Base-by-base conservation (phyloP, 495 filamentous ascomycete genomes). In the Elaphomyces granulatus region DNA sequence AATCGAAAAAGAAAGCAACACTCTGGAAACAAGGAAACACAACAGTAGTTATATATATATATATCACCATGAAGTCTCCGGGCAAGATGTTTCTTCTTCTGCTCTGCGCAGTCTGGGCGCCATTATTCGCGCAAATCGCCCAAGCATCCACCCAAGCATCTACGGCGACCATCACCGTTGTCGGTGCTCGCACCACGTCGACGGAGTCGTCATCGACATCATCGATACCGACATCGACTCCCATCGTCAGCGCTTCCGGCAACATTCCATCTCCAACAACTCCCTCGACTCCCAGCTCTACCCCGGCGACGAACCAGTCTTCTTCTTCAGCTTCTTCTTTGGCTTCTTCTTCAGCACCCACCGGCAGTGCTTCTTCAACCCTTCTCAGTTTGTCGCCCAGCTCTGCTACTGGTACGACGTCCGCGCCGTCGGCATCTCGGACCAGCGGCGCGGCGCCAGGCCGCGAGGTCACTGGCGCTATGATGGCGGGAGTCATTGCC, bases 31-130 rank as follows among this genome's bases (percentile, higher is more conserved):
- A 48, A 21, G 43, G 16, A 34, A 44, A 37, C 28, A 28, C 18
- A 41, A 38, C 20, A 36, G n/a, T n/a, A n/a, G n/a, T n/a, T n/a
- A n/a, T n/a, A n/a, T n/a, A n/a, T n/a, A n/a, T n/a, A n/a, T n/a
- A n/a, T n/a, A n/a, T n/a, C n/a, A n/a, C n/a, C n/a, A 2, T 33
- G 44, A 41, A 15, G 46, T 37, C 31, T 46, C 33, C 36, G 23
- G 32, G 17, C 46, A 62, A 30, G 8, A 66, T 64, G 60, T 50
- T 59, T 34, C 48, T 67, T 52, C 41, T 49, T 45, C 65, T 61
- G 50, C 50, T 56, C 34, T 40, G 45, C 34, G 45, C 58, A 17
- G 56, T 55, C 38, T 49, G 61, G 8, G 53, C 49, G 26, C 59
- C 60, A 6, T 20, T 57, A 4, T 44, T 60, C 32, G 54, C 61